These are phyloP conservation scores for Rugonectria rugulosa DNA, from an alignment of 2,329 filamentous ascomycete genomes.

Conservation along the genomic window DNA sequence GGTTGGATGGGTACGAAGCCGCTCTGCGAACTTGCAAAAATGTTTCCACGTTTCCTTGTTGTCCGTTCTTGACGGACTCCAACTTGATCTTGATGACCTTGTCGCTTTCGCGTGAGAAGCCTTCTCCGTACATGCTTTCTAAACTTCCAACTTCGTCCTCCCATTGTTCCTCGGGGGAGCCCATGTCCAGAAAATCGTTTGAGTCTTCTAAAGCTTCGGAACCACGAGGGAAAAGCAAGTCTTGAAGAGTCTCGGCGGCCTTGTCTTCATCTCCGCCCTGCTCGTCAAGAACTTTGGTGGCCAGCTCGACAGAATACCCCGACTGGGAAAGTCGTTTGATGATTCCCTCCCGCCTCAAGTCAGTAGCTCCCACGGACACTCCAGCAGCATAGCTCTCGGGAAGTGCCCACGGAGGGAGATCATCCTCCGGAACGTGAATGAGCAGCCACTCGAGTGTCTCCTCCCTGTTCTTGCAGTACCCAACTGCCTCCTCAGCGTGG, in stretches of 20 bases:
- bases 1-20: conserved; percentile 74
- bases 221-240: conserved; percentile 44
- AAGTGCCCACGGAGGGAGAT: conserved; percentile 89
- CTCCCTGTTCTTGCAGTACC: conserved; percentile 88
- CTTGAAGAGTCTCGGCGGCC: conserved; percentile 82
- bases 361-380: conserved; percentile 82
- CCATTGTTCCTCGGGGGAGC: conserved; percentile 73
- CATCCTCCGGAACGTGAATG: conserved; percentile 96
- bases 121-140: conserved; percentile 84
- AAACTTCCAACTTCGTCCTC: conserved; percentile 84
- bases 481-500: conserved; percentile 87
- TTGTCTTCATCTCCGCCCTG: conserved; percentile 75
- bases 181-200: conserved; percentile 55
- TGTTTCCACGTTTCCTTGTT: conserved; percentile 59
- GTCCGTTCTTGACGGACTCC: conserved; percentile 60
- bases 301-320: conserved; percentile 87
- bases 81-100: conserved; percentile 76
- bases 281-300: conserved; percentile 77
- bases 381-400: conserved; percentile 93
- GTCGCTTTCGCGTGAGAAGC: conserved; percentile 67
- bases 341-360: conserved; percentile 81
- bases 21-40: conserved; percentile 74
- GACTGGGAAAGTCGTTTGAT: conserved; percentile 82
- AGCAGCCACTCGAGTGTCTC: conserved; percentile 96
- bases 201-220: conserved; percentile 34